Base-by-base conservation (phyloP, 2,329 filamentous ascomycete genomes). In the Harringtonia lauricola region DNA sequence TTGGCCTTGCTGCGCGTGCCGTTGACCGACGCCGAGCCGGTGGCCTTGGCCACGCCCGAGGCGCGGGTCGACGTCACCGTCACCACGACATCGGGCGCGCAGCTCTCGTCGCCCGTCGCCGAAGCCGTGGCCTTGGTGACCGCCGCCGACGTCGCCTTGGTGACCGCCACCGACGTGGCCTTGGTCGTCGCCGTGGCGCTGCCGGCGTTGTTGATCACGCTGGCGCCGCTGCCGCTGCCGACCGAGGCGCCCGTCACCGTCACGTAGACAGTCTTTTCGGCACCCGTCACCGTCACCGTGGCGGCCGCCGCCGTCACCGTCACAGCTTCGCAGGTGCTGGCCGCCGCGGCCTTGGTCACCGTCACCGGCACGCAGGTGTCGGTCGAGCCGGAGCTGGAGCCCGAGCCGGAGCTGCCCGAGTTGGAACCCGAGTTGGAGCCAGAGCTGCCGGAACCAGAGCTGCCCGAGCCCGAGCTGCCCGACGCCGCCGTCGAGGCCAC, bases 171-270 rank as follows among this genome's bases (percentile, higher is more conserved):
- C 10, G 39, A 14, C 30, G 17, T 22, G 10, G 39, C 39, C 17
- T 9, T 15, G 15, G 51, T 63, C 56, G 50, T 62, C 57, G 46
- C 65, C 51, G 50, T 36, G 26, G 43, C 64, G 48, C 63, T 63
- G 26, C 70, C 55, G 36, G n/a, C n/a, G n/a, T n/a, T n/a, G 64
- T 66, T 42, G 57, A 53, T 43, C 61, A 63, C n/a, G 51, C 6
- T 4, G 34, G 8, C 4, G 34, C 9, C 8, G 9, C 34, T 17
- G 17, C 18, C 31, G 15, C 12, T 34, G 31, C n/a, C n/a, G n/a
- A 17, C 18, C 12, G 19, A 15, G n/a, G 38, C 8, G 18, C 26
- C 38, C 17, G 28, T 33, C 36, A 39, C 24, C 6, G 36, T 39
- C n/a, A 13, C 22, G 24, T 21, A 28, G 22, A 29, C 36, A 17